Base-by-base conservation (phyloP, 306 rosid species). In the Biancaea sappan region DNA sequence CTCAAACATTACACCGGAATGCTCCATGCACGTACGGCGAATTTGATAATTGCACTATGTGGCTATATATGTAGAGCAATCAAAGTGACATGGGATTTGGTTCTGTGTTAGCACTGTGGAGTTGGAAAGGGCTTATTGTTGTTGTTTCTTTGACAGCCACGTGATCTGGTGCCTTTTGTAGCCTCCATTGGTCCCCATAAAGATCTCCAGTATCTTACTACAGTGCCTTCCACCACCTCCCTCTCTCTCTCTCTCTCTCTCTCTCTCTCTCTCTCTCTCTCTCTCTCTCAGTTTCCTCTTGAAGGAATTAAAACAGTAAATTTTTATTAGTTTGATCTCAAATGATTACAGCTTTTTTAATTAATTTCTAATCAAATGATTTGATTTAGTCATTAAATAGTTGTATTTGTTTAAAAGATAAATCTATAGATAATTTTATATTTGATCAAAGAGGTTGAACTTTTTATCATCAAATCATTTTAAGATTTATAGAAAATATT, bases 151-250 rank as follows among this genome's bases (percentile, higher is more conserved):
- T 44, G 78, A 79, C 84, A 5, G 19, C 82, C 89, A 87, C 87
- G 86, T 73, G 88, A 88, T 80, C 74, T 66, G 32, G 53, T 86
- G 51, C 37, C 69, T 67, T 47, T 38, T 74, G 43, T 65, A 28
- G 73, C 34, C 54, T 74, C 48, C 46, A 15, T 78, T 69, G 53
- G 85, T 88, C 97, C 97, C 94, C 72, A 81, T 78, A 80, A 81
- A 85, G 97, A 91, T 91, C 74, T 85, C 19, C 72, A 79, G 50
- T 76, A 91, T 91, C 97, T 84, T 80, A 72, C 13, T 75, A 76
- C 78, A 88, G 90, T 79, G 77, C 77, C 86, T 85, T 75, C 78
- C 77, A 52, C 82, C 18, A 54, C 32, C 37, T 16, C 62, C 15
- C 2, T 47, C 56, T 43, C 48, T 43, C 48, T 57, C 43, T 58